Percentiles rank a stretch among this genome's conserved stretches.
phyloP scores from a whole-genome alignment of 2,329 filamentous ascomycete genomes.

The Scytalidium lignicola region DNA sequence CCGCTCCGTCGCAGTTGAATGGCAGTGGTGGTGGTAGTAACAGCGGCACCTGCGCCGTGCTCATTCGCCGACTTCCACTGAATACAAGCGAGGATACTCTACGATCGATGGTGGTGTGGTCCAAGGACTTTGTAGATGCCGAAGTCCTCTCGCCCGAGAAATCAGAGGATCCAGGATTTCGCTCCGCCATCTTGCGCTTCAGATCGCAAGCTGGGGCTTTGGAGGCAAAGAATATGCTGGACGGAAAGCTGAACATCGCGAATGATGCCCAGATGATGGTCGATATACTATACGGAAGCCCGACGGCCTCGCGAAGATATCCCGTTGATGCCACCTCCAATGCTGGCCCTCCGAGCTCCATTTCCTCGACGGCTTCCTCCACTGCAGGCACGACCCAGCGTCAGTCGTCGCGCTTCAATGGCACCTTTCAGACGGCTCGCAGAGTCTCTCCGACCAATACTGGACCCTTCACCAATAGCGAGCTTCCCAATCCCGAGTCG shows the following conservation, averaged over 20 bases:
- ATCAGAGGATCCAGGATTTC: slow-evolving; percentile 44
- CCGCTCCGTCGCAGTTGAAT: slow-evolving; percentile 11
- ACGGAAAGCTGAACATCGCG: slow-evolving; percentile 48
- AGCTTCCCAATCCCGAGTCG: slow-evolving; percentile 54
- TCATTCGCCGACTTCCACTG: slow-evolving; percentile 50
- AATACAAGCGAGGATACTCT: slow-evolving; percentile 50
- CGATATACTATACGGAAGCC: slow-evolving; percentile 45
- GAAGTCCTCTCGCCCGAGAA: slow-evolving; percentile 46
- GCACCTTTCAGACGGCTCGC: slow-evolving; percentile 44
- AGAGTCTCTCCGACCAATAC: slow-evolving; percentile 50
- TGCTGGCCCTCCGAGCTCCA: slow-evolving; percentile 33
- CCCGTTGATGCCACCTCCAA: slow-evolving; percentile 44
- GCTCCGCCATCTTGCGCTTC: slow-evolving; percentile 50
- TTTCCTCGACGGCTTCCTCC: slow-evolving; percentile 37
- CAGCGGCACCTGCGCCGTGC: slow-evolving; percentile 33
- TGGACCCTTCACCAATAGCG: slow-evolving; percentile 47
- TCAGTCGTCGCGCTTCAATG: slow-evolving; percentile 48
- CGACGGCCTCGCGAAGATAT: slow-evolving; percentile 40
- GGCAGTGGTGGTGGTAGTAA: slow-evolving; percentile 11
- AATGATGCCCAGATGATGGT: slow-evolving; percentile 50
- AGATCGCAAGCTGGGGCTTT: slow-evolving; percentile 46
- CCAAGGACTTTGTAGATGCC: slow-evolving; percentile 47
- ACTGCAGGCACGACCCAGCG: slow-evolving; percentile 20
- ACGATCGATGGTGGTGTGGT: slow-evolving; percentile 54
- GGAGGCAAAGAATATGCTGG: slow-evolving; percentile 52